Evolutionary conservation across 768 basidiomycete genomes (phyloP).

Genomic region (Kwoniella europaea): DNA sequence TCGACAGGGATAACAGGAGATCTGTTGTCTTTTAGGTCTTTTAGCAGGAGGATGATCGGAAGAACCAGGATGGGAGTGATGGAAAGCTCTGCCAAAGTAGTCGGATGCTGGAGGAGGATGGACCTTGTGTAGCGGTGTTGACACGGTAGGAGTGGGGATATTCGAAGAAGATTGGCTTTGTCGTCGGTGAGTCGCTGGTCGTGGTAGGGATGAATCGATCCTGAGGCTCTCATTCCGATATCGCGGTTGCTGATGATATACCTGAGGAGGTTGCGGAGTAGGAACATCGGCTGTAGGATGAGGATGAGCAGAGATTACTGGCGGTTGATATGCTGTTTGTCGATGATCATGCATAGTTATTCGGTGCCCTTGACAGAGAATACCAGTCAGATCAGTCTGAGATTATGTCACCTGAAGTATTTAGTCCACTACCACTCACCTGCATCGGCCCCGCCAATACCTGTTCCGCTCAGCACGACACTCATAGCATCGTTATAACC

Average conservation of each 20-base stretch:
- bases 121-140: slow-evolving; percentile 1
- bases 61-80: neutral
- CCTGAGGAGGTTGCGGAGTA: neutral
- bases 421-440: neutral
- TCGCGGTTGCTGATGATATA: neutral
- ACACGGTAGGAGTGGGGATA: neutral
- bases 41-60: slow-evolving; percentile 2
- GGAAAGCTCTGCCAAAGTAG: slow-evolving; percentile 10
- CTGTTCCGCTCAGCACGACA: neutral
- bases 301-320: neutral
- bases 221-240: neutral
- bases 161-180: neutral
- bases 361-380: neutral
- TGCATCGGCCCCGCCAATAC: neutral
- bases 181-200: neutral
- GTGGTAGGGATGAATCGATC: neutral
- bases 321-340: neutral
- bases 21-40: slow-evolving; percentile 31
- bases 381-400: neutral
- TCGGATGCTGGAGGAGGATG: slow-evolving; percentile 21
- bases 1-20: slow-evolving; percentile 46
- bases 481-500: slow-evolving; percentile 7
- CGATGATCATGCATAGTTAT: neutral
- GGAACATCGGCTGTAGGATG: neutral
- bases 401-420: no score